Percentiles rank a stretch among this genome's conserved stretches.
phyloP scores from a whole-genome alignment of 495 filamentous ascomycete genomes.

The Tuber melanosporum region DNA sequence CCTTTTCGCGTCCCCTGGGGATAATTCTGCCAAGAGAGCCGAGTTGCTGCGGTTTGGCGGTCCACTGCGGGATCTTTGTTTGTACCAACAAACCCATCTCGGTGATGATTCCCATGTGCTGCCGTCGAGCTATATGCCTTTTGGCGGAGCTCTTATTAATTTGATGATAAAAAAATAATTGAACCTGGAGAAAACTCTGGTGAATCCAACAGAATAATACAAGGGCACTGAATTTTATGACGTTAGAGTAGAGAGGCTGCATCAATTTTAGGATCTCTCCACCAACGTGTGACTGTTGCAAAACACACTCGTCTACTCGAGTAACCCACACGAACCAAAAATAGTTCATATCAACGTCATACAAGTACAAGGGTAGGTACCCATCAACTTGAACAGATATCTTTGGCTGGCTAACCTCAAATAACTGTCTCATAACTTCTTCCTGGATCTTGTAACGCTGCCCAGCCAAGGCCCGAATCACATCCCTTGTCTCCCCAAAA shows the following conservation, averaged over 20 bases:
- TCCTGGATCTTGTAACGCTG: no score
- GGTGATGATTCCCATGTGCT: neutral
- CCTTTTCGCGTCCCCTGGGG: neutral
- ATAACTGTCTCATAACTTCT: no score
- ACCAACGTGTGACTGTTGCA: no score
- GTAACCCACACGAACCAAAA: no score
- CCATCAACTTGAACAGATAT: no score
- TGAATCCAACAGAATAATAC: neutral
- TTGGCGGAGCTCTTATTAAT: neutral
- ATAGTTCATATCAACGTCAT: no score
- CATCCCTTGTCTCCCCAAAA: no score
- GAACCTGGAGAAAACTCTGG: neutral
- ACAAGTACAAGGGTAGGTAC: no score
- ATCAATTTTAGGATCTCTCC: neutral
- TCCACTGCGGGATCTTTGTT: neutral
- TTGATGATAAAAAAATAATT: neutral
- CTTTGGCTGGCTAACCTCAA: no score
- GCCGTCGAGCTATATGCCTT: neutral
- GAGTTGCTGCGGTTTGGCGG: neutral
- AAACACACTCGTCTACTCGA: no score
- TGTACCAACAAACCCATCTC: neutral
- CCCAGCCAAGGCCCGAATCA: no score
- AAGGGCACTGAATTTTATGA: neutral
- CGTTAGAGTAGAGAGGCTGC: neutral
- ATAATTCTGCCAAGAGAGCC: neutral